A percentile compares a stretch with the other conserved stretches of the same genome.
Conservation (phyloP, 768 basidiomycete genomes). For the Saitozyma sp. region DNA sequence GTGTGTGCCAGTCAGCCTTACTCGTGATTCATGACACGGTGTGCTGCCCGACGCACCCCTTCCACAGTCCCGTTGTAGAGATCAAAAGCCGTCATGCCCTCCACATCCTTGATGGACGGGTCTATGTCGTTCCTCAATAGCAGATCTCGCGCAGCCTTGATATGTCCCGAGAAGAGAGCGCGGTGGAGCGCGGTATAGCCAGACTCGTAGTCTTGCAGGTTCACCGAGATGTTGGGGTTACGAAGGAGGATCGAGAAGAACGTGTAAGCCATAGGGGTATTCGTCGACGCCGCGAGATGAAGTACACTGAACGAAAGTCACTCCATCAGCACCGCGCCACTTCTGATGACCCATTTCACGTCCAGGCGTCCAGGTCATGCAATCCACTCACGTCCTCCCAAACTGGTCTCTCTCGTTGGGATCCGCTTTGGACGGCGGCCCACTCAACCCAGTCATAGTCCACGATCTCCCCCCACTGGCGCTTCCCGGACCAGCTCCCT, state of each 20-base stretch:
- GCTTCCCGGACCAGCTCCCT: constrained; percentile 21
- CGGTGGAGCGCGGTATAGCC: constrained; percentile 90
- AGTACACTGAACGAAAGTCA: constrained; percentile 62
- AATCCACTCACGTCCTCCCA: constrained; percentile 45
- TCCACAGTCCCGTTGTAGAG: constrained; percentile 86
- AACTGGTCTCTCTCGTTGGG: constrained; percentile 50
- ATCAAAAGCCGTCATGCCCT: constrained; percentile 87
- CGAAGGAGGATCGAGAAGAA: constrained; percentile 75
- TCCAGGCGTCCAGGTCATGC: background rate
- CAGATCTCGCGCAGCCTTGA: constrained; percentile 65
- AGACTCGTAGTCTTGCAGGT: constrained; percentile 75
- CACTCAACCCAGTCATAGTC: constrained; percentile 29
- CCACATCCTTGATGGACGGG: constrained; percentile 69
- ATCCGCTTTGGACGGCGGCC: constrained; percentile 39
- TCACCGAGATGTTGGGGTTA: constrained; percentile 74
- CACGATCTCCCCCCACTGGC: constrained; percentile 37
- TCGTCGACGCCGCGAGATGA: constrained; percentile 72
- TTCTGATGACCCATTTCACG: background rate
- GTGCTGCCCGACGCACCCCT: constrained; percentile 54
- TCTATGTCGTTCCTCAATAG: constrained; percentile 75
- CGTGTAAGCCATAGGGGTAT: constrained; percentile 66
- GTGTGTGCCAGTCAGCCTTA: constrained; percentile 28
- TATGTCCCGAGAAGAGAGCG: constrained; percentile 72
- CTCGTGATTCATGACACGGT: background rate
- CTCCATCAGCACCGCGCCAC: constrained; percentile 7